phyloP scores from a whole-genome alignment of 2,329 filamentous ascomycete genomes.

The Paecilomyces sp. region DNA sequence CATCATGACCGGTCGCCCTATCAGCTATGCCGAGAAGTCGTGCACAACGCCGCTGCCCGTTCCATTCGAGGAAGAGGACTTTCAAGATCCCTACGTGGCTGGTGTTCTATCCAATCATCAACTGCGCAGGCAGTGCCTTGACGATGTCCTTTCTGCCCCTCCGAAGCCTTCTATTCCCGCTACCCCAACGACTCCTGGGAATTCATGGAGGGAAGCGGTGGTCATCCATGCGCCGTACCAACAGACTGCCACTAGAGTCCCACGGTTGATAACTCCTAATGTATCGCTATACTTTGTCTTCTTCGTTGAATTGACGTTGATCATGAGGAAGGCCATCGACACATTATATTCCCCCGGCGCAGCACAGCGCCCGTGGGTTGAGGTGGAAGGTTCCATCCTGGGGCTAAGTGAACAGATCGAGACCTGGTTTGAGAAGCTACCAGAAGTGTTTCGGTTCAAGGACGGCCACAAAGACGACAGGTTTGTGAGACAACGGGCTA shows the following conservation, averaged over 20 bases:
- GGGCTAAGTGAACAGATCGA: slow-evolving; percentile 28
- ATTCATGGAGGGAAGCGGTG: slow-evolving; percentile 14
- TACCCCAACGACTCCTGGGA: slow-evolving; percentile 7
- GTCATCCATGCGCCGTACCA: neutral
- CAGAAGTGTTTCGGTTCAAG: slow-evolving; percentile 28
- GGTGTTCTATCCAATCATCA: slow-evolving; percentile 27
- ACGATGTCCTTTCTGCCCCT: slow-evolving; percentile 12
- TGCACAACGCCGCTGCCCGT: slow-evolving; percentile 36
- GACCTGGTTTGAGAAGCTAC: slow-evolving; percentile 31
- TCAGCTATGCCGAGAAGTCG: slow-evolving; percentile 29
- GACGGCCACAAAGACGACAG: slow-evolving; percentile 15
- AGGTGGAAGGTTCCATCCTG: slow-evolving; percentile 29
- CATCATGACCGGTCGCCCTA: slow-evolving; percentile 36
- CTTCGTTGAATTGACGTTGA: slow-evolving; percentile 27
- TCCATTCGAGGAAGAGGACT: slow-evolving; percentile 32
- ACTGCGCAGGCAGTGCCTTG: slow-evolving; percentile 21
- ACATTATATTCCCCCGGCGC: slow-evolving; percentile 31
- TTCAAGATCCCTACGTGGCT: slow-evolving; percentile 20
- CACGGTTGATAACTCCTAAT: slow-evolving; percentile 27
- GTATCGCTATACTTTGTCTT: slow-evolving; percentile 33
- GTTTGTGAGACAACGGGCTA: slow-evolving; percentile 25
- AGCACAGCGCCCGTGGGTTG: slow-evolving; percentile 25
- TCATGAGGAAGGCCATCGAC: slow-evolving; percentile 29
- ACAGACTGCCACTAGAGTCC: neutral
- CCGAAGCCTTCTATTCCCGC: slow-evolving; percentile 5